phyloP scores from a whole-genome alignment of 257 asterid genomes.

The Ajuga chamaepitys region DNA sequence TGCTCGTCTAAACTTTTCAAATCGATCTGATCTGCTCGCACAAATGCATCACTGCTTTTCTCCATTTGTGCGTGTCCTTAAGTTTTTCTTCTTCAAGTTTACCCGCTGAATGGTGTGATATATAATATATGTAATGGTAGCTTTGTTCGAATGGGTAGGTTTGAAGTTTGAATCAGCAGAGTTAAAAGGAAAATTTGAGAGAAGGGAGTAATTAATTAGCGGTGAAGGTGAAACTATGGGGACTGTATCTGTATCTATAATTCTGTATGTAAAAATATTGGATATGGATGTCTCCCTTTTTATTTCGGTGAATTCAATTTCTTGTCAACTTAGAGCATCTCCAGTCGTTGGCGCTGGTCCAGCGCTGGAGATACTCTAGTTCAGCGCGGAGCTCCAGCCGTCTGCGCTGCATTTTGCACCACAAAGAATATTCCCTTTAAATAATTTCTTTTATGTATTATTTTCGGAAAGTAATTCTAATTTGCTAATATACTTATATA shows the following conservation, averaged over 20 bases:
- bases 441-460: too few species aligned
- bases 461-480: too few species aligned
- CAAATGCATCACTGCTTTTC: conserved; percentile 58
- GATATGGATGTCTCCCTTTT: too few species aligned
- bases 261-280: background rate
- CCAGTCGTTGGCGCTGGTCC: too few species aligned
- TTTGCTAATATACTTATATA: too few species aligned
- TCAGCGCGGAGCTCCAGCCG: too few species aligned
- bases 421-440: too few species aligned
- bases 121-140: background rate
- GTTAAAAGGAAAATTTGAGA: background rate
- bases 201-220: background rate
- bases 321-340: too few species aligned
- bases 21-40: conserved; percentile 75
- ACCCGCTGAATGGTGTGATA: background rate
- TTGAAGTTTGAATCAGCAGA: background rate
- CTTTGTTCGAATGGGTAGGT: background rate
- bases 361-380: too few species aligned
- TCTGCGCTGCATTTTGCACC: too few species aligned
- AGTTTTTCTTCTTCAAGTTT: too few species aligned
- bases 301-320: too few species aligned
- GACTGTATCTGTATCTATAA: background rate
- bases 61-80: conserved; percentile 30
- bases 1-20: conserved; percentile 77
- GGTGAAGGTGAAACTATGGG: background rate